A percentile compares a stretch with the other conserved stretches of the same genome.
These are phyloP conservation scores for Cryptosporidium felis DNA, from an alignment of 169 alveolate species.

Conservation along the genomic window DNA sequence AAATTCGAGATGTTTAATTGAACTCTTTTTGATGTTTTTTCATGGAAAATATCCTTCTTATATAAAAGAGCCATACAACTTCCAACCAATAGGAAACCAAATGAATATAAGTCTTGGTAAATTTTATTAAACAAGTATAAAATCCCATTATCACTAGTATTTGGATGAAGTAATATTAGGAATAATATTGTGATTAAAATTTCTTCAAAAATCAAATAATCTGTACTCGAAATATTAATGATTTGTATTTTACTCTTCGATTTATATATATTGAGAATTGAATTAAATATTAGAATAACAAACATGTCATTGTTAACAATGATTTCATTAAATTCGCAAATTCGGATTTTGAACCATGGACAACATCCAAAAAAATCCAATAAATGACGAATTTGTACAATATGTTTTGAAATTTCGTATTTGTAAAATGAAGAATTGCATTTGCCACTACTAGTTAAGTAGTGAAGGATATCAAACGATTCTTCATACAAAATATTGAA, in stretches of 20 bases:
- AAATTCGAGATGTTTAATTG: slow-evolving; percentile 54
- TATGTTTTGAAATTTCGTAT: neutral
- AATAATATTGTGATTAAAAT: slow-evolving; percentile 15
- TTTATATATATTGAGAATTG: slow-evolving; percentile 25
- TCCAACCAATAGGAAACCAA: slow-evolving; percentile 43
- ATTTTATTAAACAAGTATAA: neutral
- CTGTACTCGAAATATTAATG: neutral
- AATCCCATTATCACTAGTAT: slow-evolving; percentile 27
- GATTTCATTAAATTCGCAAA: neutral
- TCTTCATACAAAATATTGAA: slow-evolving; percentile 27
- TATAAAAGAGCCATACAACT: slow-evolving; percentile 27
- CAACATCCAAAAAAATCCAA: neutral
- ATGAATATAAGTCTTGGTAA: slow-evolving; percentile 37
- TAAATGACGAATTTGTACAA: neutral
- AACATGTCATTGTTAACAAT: neutral
- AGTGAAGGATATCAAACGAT: slow-evolving; percentile 26
- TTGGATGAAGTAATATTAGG: slow-evolving; percentile 35
- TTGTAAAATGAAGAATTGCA: slow-evolving; percentile 11
- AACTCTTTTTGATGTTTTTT: slow-evolving; percentile 15
- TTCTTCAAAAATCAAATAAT: neutral
- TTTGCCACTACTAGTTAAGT: neutral
- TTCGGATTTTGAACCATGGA: neutral
- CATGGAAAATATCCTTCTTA: slow-evolving; percentile 36
- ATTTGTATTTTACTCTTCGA: neutral
- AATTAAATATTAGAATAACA: slow-evolving; percentile 16